Percentiles rank a stretch among this genome's conserved stretches.
Conservation (phyloP, 2,329 filamentous ascomycete genomes). For the Hypomyces rosellus region DNA sequence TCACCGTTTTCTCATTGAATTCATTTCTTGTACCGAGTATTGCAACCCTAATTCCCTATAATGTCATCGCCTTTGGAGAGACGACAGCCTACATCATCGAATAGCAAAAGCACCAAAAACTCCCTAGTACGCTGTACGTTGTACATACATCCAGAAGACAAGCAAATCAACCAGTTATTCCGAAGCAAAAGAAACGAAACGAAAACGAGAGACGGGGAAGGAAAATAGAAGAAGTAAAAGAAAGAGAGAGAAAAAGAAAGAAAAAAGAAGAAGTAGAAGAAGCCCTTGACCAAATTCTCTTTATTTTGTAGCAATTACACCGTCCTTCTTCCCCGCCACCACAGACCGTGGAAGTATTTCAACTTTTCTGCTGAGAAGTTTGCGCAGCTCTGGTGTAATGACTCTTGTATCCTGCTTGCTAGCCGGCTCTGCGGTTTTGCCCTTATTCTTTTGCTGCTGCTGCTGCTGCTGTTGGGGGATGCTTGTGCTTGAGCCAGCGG, state of each 20-base stretch:
- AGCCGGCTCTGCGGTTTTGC: slow-evolving; percentile 31
- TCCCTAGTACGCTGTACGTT: too few relatives aligned
- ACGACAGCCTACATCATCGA: too few relatives aligned
- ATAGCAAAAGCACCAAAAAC: too few relatives aligned
- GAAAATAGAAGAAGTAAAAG: background rate
- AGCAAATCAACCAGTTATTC: too few relatives aligned
- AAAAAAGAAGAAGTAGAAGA: background rate
- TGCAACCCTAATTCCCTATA: too few relatives aligned
- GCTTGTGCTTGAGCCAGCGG: background rate
- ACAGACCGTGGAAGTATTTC: slow-evolving; percentile 36
- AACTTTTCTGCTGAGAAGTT: slow-evolving; percentile 44
- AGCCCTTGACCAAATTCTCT: background rate
- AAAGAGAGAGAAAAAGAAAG: background rate
- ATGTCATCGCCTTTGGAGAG: too few relatives aligned
- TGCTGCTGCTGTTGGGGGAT: background rate
- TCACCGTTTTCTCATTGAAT: too few relatives aligned
- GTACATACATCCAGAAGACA: too few relatives aligned
- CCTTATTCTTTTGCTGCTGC: slow-evolving; percentile 21
- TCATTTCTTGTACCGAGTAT: too few relatives aligned
- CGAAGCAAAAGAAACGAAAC: too few relatives aligned
- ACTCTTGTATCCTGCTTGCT: slow-evolving; percentile 34
- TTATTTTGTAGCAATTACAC: slow-evolving; percentile 24
- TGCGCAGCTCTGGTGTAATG: slow-evolving; percentile 52
- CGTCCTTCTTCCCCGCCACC: slow-evolving; percentile 30
- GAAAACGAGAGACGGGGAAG: background rate